These are phyloP conservation scores for Cinchona pubescens DNA, from an alignment of 257 asterid species.

Conservation along the genomic window DNA sequence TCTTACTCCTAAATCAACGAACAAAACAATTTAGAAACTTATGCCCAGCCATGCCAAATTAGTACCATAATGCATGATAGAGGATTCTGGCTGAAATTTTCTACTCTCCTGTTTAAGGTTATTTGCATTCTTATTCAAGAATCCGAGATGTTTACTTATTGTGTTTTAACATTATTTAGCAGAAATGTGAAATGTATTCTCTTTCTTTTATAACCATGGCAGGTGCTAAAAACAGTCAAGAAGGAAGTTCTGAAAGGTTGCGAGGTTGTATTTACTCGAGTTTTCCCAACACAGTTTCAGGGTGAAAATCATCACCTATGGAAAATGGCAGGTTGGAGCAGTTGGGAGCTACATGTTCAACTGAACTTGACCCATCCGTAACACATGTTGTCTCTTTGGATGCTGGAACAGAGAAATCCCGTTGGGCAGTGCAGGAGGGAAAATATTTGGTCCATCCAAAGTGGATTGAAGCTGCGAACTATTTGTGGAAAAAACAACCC, in stretches of 20 bases:
- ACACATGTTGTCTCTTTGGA: conserved; percentile 73
- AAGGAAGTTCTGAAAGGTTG: conserved; percentile 57
- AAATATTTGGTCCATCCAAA: conserved; percentile 62
- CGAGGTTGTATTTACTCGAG: conserved; percentile 55
- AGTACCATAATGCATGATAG: not conserved
- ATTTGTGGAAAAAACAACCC: conserved; percentile 63
- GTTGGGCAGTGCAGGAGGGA: conserved; percentile 49
- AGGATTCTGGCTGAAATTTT: not conserved
- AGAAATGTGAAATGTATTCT: not conserved
- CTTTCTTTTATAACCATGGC: conserved; percentile 10
- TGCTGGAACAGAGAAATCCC: conserved; percentile 63
- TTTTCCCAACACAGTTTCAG: conserved; percentile 46
- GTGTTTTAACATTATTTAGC: not conserved
- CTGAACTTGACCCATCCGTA: conserved; percentile 42
- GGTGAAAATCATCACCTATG: conserved; percentile 54
- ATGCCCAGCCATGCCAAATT: not conserved
- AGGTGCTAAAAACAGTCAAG: conserved; percentile 52
- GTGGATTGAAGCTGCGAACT: conserved; percentile 78
- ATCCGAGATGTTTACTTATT: not conserved
- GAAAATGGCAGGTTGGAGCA: conserved; percentile 70
- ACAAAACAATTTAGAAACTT: not conserved
- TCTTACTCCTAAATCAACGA: not conserved
- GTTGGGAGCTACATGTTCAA: conserved; percentile 68
- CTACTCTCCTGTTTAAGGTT: not conserved
- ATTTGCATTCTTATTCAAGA: not conserved